Evolutionary conservation across 2,329 filamentous ascomycete genomes (phyloP).

Genomic region (Diaporthe ilicicola): DNA sequence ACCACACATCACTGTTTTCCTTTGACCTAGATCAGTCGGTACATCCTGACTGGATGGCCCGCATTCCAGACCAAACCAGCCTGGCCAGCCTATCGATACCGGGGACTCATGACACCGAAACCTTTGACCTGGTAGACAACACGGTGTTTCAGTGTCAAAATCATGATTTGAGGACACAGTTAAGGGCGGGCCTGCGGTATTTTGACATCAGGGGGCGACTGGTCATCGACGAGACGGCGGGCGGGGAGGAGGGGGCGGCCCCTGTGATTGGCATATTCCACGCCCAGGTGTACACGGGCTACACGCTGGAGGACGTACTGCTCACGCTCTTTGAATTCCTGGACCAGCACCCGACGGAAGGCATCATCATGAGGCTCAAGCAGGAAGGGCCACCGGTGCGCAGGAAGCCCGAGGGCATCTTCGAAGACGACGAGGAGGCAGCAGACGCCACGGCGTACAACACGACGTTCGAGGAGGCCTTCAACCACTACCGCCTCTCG

Average conservation of each 20-base stretch:
- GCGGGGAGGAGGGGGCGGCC: conserved; percentile 20
- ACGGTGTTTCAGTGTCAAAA: conserved; percentile 56
- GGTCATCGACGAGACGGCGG: conserved; percentile 46
- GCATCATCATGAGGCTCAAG: conserved; percentile 60
- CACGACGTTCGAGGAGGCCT: conserved; percentile 54
- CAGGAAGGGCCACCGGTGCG: conserved; percentile 51
- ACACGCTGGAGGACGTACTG: conserved; percentile 53
- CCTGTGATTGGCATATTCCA: conserved; percentile 56
- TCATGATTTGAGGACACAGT: conserved; percentile 52
- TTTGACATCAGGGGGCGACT: conserved; percentile 58
- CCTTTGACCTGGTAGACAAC: conserved; percentile 48
- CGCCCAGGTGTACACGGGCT: conserved; percentile 53
- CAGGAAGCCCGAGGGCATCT: background rate
- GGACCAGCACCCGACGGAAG: conserved; percentile 52
- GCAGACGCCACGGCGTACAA: conserved; percentile 40
- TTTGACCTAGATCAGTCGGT: conserved; percentile 50
- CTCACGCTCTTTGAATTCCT: conserved; percentile 55
- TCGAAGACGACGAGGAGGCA: conserved; percentile 26
- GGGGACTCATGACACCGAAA: conserved; percentile 64
- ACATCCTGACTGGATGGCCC: conserved; percentile 53
- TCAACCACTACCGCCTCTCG: conserved; percentile 50
- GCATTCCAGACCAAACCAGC: conserved; percentile 49
- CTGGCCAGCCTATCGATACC: conserved; percentile 58
- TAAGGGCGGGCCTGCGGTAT: conserved; percentile 57
- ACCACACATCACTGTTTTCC: conserved; percentile 48